Evolutionary conservation across 257 asterid genomes (phyloP).

Genomic region (Gentiana straminea): DNA sequence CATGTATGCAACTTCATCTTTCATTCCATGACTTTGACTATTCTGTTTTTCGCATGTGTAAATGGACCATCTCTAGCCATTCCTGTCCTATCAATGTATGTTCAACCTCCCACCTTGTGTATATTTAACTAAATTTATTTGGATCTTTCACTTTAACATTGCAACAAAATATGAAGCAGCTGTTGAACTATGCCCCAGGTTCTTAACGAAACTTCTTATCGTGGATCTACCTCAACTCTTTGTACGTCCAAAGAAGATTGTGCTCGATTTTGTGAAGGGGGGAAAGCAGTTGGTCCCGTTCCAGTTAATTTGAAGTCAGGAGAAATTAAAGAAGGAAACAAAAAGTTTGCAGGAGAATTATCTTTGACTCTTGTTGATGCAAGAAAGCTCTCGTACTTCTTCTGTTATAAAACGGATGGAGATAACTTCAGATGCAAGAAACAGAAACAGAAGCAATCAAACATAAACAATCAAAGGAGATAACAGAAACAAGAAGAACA

Average conservation of each 20-base stretch:
- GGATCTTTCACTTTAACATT: too few relatives aligned
- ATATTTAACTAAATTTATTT: constrained; percentile 5
- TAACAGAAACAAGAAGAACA: too few relatives aligned
- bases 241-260: constrained; percentile 94
- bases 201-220: constrained; percentile 77
- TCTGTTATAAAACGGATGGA: constrained; percentile 88
- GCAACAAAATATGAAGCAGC: not conserved
- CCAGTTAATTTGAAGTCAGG: constrained; percentile 30
- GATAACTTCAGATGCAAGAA: too few relatives aligned
- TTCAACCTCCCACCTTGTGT: constrained; percentile 2
- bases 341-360: constrained; percentile 76
- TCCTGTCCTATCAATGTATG: constrained; percentile 97
- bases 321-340: constrained; percentile 76
- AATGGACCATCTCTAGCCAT: constrained; percentile 51
- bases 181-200: constrained; percentile 43
- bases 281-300: constrained; percentile 63
- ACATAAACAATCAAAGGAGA: too few relatives aligned
- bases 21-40: too few relatives aligned
- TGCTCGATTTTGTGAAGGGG: constrained; percentile 80
- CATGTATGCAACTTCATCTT: too few relatives aligned
- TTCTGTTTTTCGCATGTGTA: constrained; percentile 16
- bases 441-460: too few relatives aligned
- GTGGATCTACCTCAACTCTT: constrained; percentile 89
- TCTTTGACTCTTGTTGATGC: constrained; percentile 96
- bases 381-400: constrained; percentile 62